Evolutionary conservation across 495 filamentous ascomycete genomes (phyloP).

Genomic region (Lophiostoma macrostomum): DNA sequence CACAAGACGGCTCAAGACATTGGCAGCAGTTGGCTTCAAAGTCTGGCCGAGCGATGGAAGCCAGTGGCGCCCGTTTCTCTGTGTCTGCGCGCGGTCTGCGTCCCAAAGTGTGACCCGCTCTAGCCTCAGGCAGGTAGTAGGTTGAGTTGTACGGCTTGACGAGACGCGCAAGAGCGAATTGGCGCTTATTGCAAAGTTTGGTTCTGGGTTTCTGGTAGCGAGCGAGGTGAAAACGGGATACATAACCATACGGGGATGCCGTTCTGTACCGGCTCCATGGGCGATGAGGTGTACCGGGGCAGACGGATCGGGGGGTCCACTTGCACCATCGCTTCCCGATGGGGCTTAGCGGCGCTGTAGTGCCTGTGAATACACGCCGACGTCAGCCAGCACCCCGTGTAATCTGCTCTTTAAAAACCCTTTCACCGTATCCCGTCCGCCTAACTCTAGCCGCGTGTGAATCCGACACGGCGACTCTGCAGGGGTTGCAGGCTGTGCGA

Average conservation of each 20-base stretch:
- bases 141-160: neutral
- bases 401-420: no score
- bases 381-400: no score
- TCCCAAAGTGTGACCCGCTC: neutral
- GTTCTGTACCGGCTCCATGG: no score
- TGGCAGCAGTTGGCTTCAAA: neutral
- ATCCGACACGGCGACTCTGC: no score
- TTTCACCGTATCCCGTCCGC: no score
- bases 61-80: neutral
- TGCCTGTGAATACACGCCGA: no score
- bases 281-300: no score
- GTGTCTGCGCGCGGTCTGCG: neutral
- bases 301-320: neutral
- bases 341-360: no score
- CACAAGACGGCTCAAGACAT: neutral
- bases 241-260: no score
- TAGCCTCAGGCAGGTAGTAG: neutral
- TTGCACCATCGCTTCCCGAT: neutral
- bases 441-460: no score
- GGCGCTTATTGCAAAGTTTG: neutral
- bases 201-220: neutral
- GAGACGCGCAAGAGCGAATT: neutral
- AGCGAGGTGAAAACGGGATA: neutral
- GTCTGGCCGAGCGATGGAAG: neutral
- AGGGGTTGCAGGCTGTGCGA: no score